Evolutionary conservation across 305 asterid genomes (phyloP).

Genomic region (Fraxinus greggii): DNA sequence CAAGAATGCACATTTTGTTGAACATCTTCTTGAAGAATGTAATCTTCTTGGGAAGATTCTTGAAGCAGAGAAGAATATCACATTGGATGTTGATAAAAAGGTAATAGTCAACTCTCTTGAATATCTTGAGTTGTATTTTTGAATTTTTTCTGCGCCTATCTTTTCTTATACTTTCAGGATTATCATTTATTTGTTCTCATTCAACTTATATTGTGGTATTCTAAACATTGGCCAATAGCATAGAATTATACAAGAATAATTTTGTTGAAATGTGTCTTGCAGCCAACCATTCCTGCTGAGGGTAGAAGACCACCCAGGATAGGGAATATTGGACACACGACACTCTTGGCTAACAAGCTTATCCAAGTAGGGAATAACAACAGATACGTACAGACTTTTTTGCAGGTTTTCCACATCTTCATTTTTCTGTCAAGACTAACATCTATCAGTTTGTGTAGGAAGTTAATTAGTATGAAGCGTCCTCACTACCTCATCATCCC

Average conservation of each 20-base stretch:
- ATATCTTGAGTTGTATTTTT: background rate
- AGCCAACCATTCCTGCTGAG: constrained; percentile 73
- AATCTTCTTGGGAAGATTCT: constrained; percentile 74
- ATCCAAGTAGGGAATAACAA: constrained; percentile 62
- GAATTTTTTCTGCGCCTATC: background rate
- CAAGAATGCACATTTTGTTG: constrained; percentile 65
- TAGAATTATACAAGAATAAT: background rate
- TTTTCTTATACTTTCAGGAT: constrained; percentile 1
- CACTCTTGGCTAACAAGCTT: constrained; percentile 88
- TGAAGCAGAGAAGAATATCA: constrained; percentile 68
- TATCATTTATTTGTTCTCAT: background rate
- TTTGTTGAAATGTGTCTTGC: constrained; percentile 33
- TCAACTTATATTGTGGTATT: constrained; percentile 8
- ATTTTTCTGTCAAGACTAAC: constrained; percentile 4
- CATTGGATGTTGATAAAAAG: constrained; percentile 48
- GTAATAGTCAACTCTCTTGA: constrained; percentile 32
- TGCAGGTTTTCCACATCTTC: constrained; percentile 58
- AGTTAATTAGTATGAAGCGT: constrained; percentile 5
- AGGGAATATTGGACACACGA: constrained; percentile 87
- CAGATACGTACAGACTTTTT: constrained; percentile 51
- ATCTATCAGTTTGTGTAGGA: constrained; percentile 14
- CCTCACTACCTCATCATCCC: background rate
- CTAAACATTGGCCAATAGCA: constrained; percentile 5
- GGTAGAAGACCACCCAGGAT: constrained; percentile 77
- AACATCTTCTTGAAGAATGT: constrained; percentile 76